Evolutionary conservation across 2,329 filamentous ascomycete genomes (phyloP), one percentile per base, ranked within the genome.

Genomic region (Mycosphaerella arachidis): DNA sequence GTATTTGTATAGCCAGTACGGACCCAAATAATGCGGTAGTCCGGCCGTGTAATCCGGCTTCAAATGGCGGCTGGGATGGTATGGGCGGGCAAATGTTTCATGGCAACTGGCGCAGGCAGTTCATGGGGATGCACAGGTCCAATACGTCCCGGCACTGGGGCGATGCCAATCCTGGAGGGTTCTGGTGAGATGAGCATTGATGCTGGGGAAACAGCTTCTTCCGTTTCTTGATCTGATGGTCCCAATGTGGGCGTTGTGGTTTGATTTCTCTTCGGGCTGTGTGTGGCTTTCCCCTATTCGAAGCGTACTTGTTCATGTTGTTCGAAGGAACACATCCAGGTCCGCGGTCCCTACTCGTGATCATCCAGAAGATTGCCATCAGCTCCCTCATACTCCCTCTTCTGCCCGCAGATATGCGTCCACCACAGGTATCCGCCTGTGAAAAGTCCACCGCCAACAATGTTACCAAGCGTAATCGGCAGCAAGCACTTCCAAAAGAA

Each of bases 401-500:
- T 51, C 24, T 37, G 31, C 10, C 48, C 33, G 8, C 31, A 51
- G 27, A 63, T 13, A 37, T 65, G 57, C 48, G 63, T 61, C 33
- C 40, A 57, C 63, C 63, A 65, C 27, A 65, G 55, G 48, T 69
- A 70, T 1, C 48, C 52, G 4, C 68, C 68, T 6, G 65, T 69
- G 40, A 63, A 63, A 37, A 70, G 61, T 2, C 55, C 62, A 1
- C 68, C 68, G 13, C 68, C 68, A 13, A 70, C 48, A 18, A 64
- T 59, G 30, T 71, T 70, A 1, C 68, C 68, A 12, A 71, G 57
- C 13, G 68, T 70, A 18, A 71, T 56, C 6, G 68, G 68, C 24
- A 70, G 20, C 53, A 70, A 43, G 53, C 66, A 67, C 51, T 71
- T 71, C 67, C 68, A 68, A 6, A 71, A 51, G 45, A 66, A 69